Conservation (phyloP, 257 asterid genomes). For the Paraleonurus japonicus region DNA sequence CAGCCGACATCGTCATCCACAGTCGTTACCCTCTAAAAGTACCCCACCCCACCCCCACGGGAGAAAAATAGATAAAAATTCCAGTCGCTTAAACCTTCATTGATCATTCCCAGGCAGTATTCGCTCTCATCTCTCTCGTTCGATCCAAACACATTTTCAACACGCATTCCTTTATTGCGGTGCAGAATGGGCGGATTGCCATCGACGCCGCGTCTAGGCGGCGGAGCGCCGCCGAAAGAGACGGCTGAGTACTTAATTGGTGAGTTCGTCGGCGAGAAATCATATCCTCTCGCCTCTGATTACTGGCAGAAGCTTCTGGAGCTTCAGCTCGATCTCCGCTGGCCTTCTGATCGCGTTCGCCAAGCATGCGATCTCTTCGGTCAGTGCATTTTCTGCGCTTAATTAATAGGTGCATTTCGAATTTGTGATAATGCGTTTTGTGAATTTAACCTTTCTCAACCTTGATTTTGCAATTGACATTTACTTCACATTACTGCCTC, state of each 20-base stretch:
- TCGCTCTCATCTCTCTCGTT: conserved; percentile 2
- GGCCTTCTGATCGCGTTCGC: conserved; percentile 68
- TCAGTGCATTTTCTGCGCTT: conserved; percentile 34
- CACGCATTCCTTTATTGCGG: conserved; percentile 5
- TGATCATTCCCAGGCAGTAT: conserved; percentile 18
- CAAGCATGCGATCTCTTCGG: conserved; percentile 77
- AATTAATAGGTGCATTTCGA: not conserved
- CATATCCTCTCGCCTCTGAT: conserved; percentile 69
- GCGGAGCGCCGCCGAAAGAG: conserved; percentile 57
- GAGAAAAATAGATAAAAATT: not conserved
- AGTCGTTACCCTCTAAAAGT: not conserved
- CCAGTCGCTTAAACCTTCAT: conserved; percentile 31
- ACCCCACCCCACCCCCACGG: not conserved
- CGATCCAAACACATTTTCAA: conserved; percentile 26
- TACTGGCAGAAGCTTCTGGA: conserved; percentile 92
- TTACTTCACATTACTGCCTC: not conserved
- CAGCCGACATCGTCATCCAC: not conserved
- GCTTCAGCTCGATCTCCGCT: conserved; percentile 72
- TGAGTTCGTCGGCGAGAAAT: conserved; percentile 68
- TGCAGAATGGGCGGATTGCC: conserved; percentile 76
- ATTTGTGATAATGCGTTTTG: not conserved
- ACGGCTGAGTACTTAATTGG: conserved; percentile 73
- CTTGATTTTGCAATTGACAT: not conserved
- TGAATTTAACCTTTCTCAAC: not conserved
- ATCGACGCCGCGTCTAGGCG: conserved; percentile 67